A percentile compares a stretch with the other conserved stretches of the same genome.
These are phyloP conservation scores for Cyclotella kingstonii DNA, from an alignment of 108 stramenopile species.

Conservation along the genomic window DNA sequence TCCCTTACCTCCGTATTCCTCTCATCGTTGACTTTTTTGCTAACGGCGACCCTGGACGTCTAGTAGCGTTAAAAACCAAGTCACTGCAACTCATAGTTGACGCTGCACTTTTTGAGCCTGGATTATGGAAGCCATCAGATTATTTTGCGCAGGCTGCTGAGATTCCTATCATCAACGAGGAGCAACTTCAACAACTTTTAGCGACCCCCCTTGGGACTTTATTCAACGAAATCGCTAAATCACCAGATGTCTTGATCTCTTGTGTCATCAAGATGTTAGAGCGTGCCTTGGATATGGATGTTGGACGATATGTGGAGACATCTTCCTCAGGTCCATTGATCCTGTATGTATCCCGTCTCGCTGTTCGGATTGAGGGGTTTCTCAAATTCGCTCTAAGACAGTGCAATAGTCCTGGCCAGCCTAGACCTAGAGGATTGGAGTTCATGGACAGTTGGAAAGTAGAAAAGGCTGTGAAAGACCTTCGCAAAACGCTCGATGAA, in stretches of 20 bases:
- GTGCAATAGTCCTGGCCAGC: slow-evolving; percentile 69
- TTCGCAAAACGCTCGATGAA: slow-evolving; percentile 75
- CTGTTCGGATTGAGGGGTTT: slow-evolving; percentile 92
- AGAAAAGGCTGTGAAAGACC: slow-evolving; percentile 69
- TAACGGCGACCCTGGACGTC: slow-evolving; percentile 86
- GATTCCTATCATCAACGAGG: slow-evolving; percentile 76
- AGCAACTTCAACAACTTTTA: slow-evolving; percentile 72
- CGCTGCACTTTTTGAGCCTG: slow-evolving; percentile 94
- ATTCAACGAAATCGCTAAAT: slow-evolving; percentile 94
- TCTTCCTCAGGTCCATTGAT: slow-evolving; percentile 90
- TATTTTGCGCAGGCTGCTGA: slow-evolving; percentile 71
- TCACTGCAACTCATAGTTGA: slow-evolving; percentile 93
- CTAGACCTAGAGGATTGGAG: slow-evolving; percentile 82
- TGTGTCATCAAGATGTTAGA: slow-evolving; percentile 90
- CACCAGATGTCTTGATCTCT: slow-evolving; percentile 81
- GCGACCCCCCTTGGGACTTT: slow-evolving; percentile 90
- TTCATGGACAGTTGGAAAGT: slow-evolving; percentile 79
- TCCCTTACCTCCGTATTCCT: slow-evolving; percentile 95
- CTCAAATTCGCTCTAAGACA: slow-evolving; percentile 85
- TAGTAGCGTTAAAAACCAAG: slow-evolving; percentile 84
- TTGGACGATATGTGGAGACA: slow-evolving; percentile 80
- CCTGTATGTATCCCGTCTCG: slow-evolving; percentile 92
- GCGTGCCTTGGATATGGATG: slow-evolving; percentile 94
- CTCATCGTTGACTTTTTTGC: slow-evolving; percentile 95
- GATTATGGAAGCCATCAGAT: slow-evolving; percentile 85